A percentile compares a stretch with the other conserved stretches of the same genome.
phyloP scores from a whole-genome alignment of 257 asterid genomes.

The Nicotiana knightiana region DNA sequence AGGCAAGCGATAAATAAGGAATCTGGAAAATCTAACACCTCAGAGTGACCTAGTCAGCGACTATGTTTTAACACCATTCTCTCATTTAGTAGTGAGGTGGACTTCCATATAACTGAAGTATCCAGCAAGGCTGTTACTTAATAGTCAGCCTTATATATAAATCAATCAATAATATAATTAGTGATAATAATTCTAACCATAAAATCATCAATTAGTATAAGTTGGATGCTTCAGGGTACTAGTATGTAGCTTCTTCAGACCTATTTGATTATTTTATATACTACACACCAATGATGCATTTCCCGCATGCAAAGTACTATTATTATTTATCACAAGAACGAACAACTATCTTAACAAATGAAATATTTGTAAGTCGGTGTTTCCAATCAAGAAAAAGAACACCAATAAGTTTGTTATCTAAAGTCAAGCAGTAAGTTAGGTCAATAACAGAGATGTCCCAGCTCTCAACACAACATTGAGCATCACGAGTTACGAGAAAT shows the following conservation, averaged over 20 bases:
- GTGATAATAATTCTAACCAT: not conserved
- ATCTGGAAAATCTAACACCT: not conserved
- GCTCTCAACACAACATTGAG: not conserved
- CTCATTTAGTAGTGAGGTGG: not conserved
- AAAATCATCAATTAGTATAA: not conserved
- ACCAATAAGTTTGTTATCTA: not conserved
- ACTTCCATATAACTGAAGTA: not conserved
- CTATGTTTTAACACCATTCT: not conserved
- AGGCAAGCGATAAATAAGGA: not conserved
- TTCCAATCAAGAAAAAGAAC: not conserved
- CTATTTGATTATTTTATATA: not conserved
- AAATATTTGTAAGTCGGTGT: not conserved
- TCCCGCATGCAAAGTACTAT: not conserved
- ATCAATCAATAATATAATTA: not conserved
- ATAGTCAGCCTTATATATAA: not conserved
- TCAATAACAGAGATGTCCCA: not conserved
- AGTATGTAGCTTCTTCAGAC: not conserved
- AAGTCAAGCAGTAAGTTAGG: not conserved
- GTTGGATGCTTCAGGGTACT: not conserved
- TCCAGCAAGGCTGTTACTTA: not conserved
- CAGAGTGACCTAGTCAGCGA: not conserved
- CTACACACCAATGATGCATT: not conserved
- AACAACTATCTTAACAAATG: not conserved
- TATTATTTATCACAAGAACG: not conserved
- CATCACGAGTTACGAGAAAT: not conserved